phyloP scores from a whole-genome alignment of 495 filamentous ascomycete species.

The Umbilicaria muhlenbergii region DNA sequence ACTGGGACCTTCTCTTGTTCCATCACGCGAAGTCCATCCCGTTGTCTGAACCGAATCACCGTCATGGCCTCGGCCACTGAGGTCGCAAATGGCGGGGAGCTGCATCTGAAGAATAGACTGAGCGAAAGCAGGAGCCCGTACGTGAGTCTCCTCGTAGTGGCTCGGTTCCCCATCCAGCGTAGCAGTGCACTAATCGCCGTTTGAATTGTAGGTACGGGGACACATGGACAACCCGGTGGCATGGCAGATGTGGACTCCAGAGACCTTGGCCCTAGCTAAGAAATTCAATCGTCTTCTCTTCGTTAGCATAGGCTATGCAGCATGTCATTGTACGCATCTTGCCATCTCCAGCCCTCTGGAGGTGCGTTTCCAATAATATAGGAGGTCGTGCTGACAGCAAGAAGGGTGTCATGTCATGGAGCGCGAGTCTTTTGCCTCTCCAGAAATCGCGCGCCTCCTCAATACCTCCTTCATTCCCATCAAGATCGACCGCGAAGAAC shows the following conservation, averaged over 20 bases:
- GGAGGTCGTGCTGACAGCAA: conserved; percentile 7
- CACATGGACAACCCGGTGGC: conserved; percentile 78
- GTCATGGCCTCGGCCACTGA: not conserved
- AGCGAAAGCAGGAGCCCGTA: conserved; percentile 67
- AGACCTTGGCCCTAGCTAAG: conserved; percentile 60
- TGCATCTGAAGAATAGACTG: conserved; percentile 49
- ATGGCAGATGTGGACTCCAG: conserved; percentile 80
- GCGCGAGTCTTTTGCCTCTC: conserved; percentile 79
- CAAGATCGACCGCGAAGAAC: conserved; percentile 87
- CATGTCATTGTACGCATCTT: conserved; percentile 70
- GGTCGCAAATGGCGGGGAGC: not conserved
- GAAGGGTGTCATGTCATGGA: conserved; percentile 88
- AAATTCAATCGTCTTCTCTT: conserved; percentile 76
- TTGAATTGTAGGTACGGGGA: conserved; percentile 42
- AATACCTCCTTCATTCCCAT: conserved; percentile 85
- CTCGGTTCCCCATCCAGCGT: conserved; percentile 1
- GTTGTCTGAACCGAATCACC: too few relatives aligned
- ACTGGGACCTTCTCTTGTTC: too few relatives aligned
- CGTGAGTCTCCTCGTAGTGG: conserved; percentile 28
- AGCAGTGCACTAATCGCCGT: not conserved
- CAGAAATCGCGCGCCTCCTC: conserved; percentile 62
- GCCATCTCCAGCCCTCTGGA: too few relatives aligned
- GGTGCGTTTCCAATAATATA: not conserved
- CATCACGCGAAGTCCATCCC: too few relatives aligned
- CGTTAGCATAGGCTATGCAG: conserved; percentile 88